Evolutionary conservation across 306 rosid genomes (phyloP).

Genomic region (Rubus idaeus): DNA sequence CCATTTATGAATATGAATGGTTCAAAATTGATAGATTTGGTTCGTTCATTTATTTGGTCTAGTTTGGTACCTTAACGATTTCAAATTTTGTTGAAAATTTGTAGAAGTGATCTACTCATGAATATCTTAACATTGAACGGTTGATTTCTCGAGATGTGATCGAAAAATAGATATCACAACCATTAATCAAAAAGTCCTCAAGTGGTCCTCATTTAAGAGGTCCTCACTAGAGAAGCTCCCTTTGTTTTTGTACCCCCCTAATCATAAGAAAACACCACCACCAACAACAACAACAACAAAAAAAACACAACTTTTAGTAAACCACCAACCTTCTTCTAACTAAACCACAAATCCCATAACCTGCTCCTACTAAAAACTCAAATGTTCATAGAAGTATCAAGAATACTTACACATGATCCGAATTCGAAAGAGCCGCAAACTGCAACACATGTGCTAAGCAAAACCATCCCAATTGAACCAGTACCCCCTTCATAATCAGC

Average conservation of each 20-base stretch:
- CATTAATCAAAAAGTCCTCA: too few species aligned
- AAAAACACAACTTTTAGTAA: neutral
- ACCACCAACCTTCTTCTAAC: neutral
- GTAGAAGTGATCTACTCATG: too few species aligned
- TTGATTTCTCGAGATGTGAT: too few species aligned
- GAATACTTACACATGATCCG: constrained; percentile 73
- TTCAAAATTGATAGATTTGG: too few species aligned
- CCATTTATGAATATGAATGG: too few species aligned
- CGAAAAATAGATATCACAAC: too few species aligned
- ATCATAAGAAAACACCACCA: constrained; percentile 11
- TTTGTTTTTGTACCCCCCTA: constrained; percentile 26
- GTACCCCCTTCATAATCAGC: constrained; percentile 19
- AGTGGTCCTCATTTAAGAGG: too few species aligned
- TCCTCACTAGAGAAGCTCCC: too few species aligned
- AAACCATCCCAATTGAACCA: constrained; percentile 66
- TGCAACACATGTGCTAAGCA: constrained; percentile 67
- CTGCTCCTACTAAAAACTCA: neutral
- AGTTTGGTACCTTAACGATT: too few species aligned
- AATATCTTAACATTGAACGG: too few species aligned
- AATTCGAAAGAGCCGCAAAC: constrained; percentile 85
- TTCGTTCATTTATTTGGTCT: too few species aligned
- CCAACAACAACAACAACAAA: neutral
- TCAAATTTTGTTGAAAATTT: too few species aligned
- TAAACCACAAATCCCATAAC: neutral
- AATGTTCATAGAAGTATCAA: neutral